Base-by-base conservation (phyloP, 2,329 filamentous ascomycete genomes). In the Alternaria conjuncta region DNA sequence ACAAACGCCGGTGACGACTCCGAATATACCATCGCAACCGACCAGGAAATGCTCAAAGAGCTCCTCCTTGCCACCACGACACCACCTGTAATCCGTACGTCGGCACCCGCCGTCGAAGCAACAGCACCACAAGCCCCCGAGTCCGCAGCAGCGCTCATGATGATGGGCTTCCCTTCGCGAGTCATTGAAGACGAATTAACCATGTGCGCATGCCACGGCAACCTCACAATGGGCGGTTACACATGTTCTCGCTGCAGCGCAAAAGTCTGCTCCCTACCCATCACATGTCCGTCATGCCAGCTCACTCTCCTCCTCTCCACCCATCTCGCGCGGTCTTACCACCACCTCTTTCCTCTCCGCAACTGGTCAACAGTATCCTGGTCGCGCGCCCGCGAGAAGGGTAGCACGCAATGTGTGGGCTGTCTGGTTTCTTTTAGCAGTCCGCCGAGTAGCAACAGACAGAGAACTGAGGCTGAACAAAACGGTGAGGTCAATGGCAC, bases 121-220 rank as follows among this genome's bases (percentile, higher is more conserved):
- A 60, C 79, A 64, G 61, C 79, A 60, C 67, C 72, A 5, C 62
- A 72, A 74, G 15, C 47, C 10, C 65, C 74, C 69, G 81, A 86
- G 73, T 75, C 73, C 13, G 78, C 84, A 74, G 81, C 77, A 60
- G 85, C 86, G 3, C 84, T 99, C 44, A 87, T 99, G 25, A 96
- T 97, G 92, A 99, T 99, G 95, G 96, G 96, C 5, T 99, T 99
- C 75, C 96, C 96, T 0, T 96, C 93, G 6, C 88, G 94, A 41
- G 92, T 91, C 3, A 88, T 96, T 6, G 92, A 93, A 57, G 85
- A 89, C 23, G 84, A 85, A 50, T 86, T 89, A 6, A 94, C 91
- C 63, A 88, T 96, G 65, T 99, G 96, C 79, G 94, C 94, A 6
- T 99, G 96, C 77, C 95, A 98, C 81, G 93, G 92, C 70, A 89